A percentile compares a stretch with the other conserved stretches of the same genome.
Evolutionary conservation across 495 filamentous ascomycete genomes (phyloP).

Genomic region (Hypoxylon perforatum): DNA sequence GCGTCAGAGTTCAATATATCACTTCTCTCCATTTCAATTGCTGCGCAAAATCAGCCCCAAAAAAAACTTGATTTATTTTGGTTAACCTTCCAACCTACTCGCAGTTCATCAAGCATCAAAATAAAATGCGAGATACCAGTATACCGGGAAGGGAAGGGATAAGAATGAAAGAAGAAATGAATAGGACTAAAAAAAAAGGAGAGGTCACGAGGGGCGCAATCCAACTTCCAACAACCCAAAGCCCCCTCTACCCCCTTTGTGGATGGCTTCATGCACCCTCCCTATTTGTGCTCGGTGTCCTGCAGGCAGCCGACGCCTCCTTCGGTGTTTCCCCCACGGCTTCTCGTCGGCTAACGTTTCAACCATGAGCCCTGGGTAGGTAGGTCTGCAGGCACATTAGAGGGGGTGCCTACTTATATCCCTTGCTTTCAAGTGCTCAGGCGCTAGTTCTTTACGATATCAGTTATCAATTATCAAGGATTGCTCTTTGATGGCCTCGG

Average conservation of each 20-base stretch:
- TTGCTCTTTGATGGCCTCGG: background rate
- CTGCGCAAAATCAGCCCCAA: background rate
- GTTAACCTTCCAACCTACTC: no score
- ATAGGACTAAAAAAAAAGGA: background rate
- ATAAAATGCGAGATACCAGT: no score
- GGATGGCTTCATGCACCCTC: background rate
- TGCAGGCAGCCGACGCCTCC: conserved; percentile 29
- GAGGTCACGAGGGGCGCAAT: no score
- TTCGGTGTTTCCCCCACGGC: background rate
- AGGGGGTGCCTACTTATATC: background rate
- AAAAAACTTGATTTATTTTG: no score
- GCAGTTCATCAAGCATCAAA: no score
- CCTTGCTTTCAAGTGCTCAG: background rate
- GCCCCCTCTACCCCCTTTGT: no score
- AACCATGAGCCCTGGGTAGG: background rate
- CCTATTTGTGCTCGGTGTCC: conserved; percentile 13
- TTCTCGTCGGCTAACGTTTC: background rate
- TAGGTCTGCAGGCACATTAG: background rate
- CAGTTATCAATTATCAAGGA: no score
- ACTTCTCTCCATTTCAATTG: conserved; percentile 34
- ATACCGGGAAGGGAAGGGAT: no score
- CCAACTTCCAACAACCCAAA: background rate
- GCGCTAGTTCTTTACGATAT: background rate
- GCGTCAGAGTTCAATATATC: conserved; percentile 43
- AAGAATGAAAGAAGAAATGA: no score